Percentiles rank a stretch among this genome's conserved stretches.
phyloP scores from a whole-genome alignment of 176 grass and related monocot genomes.

The Microstegium vimineum region DNA sequence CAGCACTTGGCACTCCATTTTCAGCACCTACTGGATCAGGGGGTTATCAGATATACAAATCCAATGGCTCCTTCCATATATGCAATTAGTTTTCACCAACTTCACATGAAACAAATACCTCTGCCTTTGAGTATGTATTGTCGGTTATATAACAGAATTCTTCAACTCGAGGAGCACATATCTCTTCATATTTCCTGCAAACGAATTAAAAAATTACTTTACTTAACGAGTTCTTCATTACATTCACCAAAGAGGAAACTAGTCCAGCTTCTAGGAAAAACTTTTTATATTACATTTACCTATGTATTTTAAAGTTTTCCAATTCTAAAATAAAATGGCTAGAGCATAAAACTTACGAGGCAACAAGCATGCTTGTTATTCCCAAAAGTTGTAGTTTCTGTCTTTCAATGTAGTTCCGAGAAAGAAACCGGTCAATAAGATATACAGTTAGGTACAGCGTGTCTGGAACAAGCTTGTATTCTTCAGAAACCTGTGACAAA shows the following conservation, averaged over 20 bases:
- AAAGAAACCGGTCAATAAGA: conserved; percentile 67
- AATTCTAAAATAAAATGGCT: not conserved
- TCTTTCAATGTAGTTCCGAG: conserved; percentile 59
- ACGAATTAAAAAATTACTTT: not conserved
- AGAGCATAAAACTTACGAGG: conserved; percentile 51
- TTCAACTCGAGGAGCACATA: conserved; percentile 65
- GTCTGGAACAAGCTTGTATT: conserved; percentile 78
- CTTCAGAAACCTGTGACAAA: conserved; percentile 61
- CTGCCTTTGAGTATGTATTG: conserved; percentile 62
- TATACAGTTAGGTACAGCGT: conserved; percentile 75
- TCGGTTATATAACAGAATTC: conserved; percentile 87
- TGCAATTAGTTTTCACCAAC: not conserved
- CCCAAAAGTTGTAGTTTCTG: conserved; percentile 68
- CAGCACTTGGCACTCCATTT: conserved; percentile 65
- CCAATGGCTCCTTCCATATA: not conserved
- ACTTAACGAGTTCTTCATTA: not conserved
- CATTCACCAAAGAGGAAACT: not conserved
- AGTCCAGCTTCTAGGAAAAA: not conserved
- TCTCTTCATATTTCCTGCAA: conserved; percentile 82
- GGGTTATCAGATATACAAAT: conserved; percentile 5
- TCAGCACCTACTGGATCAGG: conserved; percentile 48
- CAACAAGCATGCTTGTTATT: conserved; percentile 75
- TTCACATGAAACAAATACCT: conserved; percentile 40
- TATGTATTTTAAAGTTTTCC: not conserved
- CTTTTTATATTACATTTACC: not conserved